Evolutionary conservation across 164 flowering plant genomes (phyloP), one percentile per base, ranked within the genome.

Genomic region (Vitis riparia): DNA sequence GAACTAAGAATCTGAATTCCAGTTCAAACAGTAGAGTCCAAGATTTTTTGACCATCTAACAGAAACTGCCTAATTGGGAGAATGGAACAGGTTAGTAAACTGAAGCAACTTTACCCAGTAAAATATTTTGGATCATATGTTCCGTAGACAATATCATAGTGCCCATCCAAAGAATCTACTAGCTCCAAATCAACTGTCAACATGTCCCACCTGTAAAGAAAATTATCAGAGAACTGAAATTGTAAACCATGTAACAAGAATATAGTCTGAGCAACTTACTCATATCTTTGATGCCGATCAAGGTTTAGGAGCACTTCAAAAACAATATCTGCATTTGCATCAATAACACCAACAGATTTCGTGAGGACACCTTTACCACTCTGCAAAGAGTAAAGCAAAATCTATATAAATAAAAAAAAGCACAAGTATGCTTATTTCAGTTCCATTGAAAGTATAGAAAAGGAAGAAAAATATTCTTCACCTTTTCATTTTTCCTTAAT

Each of bases 131-230:
- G 86, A 65, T 89, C 89, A 78, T 72, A 89, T 68, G 88, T 86
- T 60, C 95, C 94, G 79, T 90, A 90, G n/a, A 92, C 82, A 74
- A 90, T 84, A 82, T 92, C 97, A 78, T 73, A 86, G 73, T 92
- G 92, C 60, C 98, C 97, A 83, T 91, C 82, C 58, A 84, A 63
- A 47, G 94, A 87, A 69, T 91, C 95, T 65, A 93, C 66, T 50
- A 93, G 76, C 82, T 95, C 92, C 70, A 93, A 77, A 78, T 95
- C 97, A 73, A 89, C 83, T 19, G 91, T 93, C 76, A 95, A 63
- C 73, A 83, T 78, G 79, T 95, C 98, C 99, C 99, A 95, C 89
- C 99, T 95, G 94, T 68, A 77, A 75, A 74, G 63, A 76, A 69
- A 75, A 68, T 69, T 67, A 67, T 79, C 59, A 76, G 76, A 83